Percentiles rank a stretch among this genome's conserved stretches.
phyloP scores from a whole-genome alignment of 2,329 filamentous ascomycete species.

The Chrysoporthe cubensis region DNA sequence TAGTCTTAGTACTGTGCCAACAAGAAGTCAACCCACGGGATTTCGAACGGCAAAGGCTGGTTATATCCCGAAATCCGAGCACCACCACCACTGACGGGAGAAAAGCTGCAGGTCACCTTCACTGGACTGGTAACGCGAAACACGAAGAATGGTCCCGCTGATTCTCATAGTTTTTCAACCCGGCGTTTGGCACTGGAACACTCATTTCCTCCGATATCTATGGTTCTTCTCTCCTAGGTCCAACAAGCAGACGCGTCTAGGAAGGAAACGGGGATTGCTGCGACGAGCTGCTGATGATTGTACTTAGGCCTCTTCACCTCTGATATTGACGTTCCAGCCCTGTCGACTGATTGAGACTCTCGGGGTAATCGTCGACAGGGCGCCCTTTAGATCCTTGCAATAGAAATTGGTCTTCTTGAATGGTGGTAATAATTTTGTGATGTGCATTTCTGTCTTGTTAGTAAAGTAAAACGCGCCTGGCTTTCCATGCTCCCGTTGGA shows the following conservation, averaged over 20 bases:
- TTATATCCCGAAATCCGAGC: constrained; percentile 28
- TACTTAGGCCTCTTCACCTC: constrained; percentile 26
- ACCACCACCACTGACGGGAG: constrained; percentile 29
- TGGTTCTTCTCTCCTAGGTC: not conserved
- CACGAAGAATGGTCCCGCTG: constrained; percentile 24
- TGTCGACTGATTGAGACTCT: constrained; percentile 4
- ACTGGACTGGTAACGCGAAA: constrained; percentile 29
- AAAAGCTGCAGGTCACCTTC: constrained; percentile 29
- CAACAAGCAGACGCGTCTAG: constrained; percentile 2
- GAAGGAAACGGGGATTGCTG: constrained; percentile 12
- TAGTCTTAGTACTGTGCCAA: not conserved
- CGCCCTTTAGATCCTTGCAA: constrained; percentile 22
- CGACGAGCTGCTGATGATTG: constrained; percentile 29
- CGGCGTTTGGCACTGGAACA: constrained; percentile 4
- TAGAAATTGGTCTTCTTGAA: constrained; percentile 9
- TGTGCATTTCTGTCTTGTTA: not conserved
- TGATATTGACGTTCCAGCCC: constrained; percentile 6
- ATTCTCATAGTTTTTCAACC: constrained; percentile 26
- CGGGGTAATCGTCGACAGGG: constrained; percentile 9
- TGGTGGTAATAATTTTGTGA: constrained; percentile 7
- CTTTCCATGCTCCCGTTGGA: not conserved
- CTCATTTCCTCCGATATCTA: not conserved
- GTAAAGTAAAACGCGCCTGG: constrained; percentile 2
- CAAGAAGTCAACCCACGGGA: constrained; percentile 4
- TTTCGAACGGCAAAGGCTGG: constrained; percentile 28